Base-by-base conservation (phyloP, 345 rosid genomes). In the Cardamine resedifolia region DNA sequence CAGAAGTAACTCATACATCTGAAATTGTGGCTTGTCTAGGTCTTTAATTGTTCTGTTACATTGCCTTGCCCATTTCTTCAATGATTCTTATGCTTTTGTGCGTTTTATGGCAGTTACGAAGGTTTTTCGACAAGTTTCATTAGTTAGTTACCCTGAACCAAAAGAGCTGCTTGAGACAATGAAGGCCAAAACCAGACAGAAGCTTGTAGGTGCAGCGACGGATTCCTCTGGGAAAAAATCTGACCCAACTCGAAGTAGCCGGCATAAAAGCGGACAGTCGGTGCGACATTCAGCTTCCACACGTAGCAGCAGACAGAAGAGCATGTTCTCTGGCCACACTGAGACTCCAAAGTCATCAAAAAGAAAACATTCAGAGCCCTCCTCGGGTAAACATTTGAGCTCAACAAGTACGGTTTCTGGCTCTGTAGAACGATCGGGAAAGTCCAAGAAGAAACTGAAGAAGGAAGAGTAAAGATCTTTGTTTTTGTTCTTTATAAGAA, bases 101-200 rank as follows among this genome's bases (percentile, higher is more conserved):
- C 3, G 30, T n/a, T 38, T 66, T 59, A 72, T 81, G 70, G 14
- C 51, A n/a, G 96, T 59, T 65, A 90, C 87, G 63, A 87, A 84
- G 75, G 78, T 89, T 66, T 75, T 91, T 15, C 72, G 89, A 12
- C 77, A 85, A 63, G 87, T 86, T 24, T 79, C 96, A 2, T 70
- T 91, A 16, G 88, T 84, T 52, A 83, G 84, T 59, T 85, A 73
- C 72, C 88, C 88, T 15, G 96, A 87, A 15, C 91, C 97, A 5
- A 70, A 83, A 18, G 87, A 89, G 70, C 77, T 86, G 10, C 43
- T 56, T 3, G 86, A 85, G 69, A 58, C 71, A 20, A 41, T 33
- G 16, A 71, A 27, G 27, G 36, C 69, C 14, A 70, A 70, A 51
- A 34, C 57, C 10, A 59, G 65, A 57, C 76, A 68, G 43, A 75